Evolutionary conservation across 179 eudicot genomes (phyloP), one percentile per base, ranked within the genome.

Genomic region (Pouteria campechiana): DNA sequence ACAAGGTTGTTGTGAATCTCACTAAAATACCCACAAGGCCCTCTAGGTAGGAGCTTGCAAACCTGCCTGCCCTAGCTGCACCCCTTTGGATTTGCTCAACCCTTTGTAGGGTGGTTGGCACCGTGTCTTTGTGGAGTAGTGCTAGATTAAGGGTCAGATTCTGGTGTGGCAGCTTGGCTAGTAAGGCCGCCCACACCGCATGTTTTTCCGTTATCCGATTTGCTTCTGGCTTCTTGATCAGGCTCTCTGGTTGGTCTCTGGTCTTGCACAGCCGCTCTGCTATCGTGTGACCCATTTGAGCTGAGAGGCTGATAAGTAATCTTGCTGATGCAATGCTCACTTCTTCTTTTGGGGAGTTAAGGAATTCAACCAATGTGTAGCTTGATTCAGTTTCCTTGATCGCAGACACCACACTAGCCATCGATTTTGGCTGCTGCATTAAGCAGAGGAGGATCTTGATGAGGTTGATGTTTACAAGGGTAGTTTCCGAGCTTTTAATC

Each of bases 1-100:
- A 75, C 37, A 88, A 39, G 13, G 92, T 80, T 34, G 78, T 55
- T 33, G 97, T 80, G 55, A 88, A 75, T 61, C 94, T 77, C 54
- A 78, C 92, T 34, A 88, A 70, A 50, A 77, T 64, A n/a, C 94
- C 94, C 25, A 78, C 94, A 27, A 84, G 61, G 37, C 94, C 94
- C 58, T 84, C 97, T 32, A 78, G 62, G 66, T 73, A 88, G 48
- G 58, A 21, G 37, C 29, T 25, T 31, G 69, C 58, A 54, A 77
- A 55, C 37, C 73, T 70, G 72, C 75, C 78, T 60, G 71, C 56
- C 58, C 82, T 67, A 23, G 70, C 46, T 28, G 74, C 84, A 7
- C 51, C 49, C 40, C 9, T 67, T 55, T 63, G 88, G 55, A 84
- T 58, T 48, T 65, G 63, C 50, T 20, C 47, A 31, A 80, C 50